These are phyloP conservation scores for Porogramme epimiltina DNA, from an alignment of 1,284 basidiomycete species.

Conservation along the genomic window DNA sequence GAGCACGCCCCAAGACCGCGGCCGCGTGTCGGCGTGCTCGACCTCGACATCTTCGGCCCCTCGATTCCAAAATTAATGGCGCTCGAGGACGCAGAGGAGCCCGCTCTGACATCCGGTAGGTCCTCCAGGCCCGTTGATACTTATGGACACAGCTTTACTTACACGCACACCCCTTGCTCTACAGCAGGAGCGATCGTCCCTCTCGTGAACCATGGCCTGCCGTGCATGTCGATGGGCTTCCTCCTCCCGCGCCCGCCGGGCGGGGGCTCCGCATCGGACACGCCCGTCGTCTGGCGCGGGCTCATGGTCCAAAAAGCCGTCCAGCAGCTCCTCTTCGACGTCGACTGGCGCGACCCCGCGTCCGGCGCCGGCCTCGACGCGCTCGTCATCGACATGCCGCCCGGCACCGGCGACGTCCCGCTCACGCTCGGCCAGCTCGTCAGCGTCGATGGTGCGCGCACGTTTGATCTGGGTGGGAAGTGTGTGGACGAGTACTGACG, in stretches of 20 bases:
- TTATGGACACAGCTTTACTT: neutral
- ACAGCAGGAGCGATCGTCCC: slow-evolving; percentile 82
- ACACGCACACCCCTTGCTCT: neutral
- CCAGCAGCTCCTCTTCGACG: slow-evolving; percentile 95
- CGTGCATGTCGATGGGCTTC: slow-evolving; percentile 98
- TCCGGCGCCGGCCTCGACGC: slow-evolving; percentile 68
- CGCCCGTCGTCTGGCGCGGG: slow-evolving; percentile 92
- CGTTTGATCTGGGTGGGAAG: too few relatives aligned
- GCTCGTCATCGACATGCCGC: slow-evolving; percentile 95
- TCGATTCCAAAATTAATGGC: slow-evolving; percentile 97
- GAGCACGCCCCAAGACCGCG: slow-evolving; percentile 32
- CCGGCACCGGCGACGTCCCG: slow-evolving; percentile 96
- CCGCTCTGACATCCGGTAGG: slow-evolving; percentile 74
- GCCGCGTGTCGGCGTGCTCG: slow-evolving; percentile 83
- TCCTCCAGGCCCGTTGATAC: slow-evolving; percentile 6
- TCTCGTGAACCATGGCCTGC: slow-evolving; percentile 86
- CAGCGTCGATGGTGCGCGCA: slow-evolving; percentile 71
- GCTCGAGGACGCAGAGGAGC: slow-evolving; percentile 80
- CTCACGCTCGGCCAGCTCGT: slow-evolving; percentile 93
- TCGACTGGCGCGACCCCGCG: slow-evolving; percentile 76
- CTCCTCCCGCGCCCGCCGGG: slow-evolving; percentile 57
- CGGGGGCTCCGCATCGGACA: slow-evolving; percentile 56
- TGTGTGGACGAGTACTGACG: neutral
- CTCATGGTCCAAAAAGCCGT: slow-evolving; percentile 99
- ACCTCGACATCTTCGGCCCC: slow-evolving; percentile 96